Conservation (phyloP, 345 rosid genomes). For the Gossypium longicalyx region DNA sequence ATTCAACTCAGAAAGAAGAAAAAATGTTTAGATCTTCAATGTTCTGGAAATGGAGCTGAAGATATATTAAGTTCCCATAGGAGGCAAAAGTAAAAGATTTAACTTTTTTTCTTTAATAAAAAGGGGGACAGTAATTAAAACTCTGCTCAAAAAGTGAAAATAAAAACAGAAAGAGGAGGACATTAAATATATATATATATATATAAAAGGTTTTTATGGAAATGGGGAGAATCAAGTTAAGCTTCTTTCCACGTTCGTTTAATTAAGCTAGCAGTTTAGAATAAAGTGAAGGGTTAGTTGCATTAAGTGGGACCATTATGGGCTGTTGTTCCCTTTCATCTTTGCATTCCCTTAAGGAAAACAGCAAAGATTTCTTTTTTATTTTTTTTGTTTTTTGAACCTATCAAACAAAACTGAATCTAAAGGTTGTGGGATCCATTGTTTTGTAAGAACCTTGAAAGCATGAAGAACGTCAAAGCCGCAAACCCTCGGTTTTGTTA, state of each 20-base stretch:
- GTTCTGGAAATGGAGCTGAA: slow-evolving; percentile 1
- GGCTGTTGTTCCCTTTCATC: not conserved
- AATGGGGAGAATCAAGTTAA: slow-evolving; percentile 6
- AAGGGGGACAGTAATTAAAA: not conserved
- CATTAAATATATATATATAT: not conserved
- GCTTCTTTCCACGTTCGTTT: slow-evolving; percentile 1
- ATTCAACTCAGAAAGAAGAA: not conserved
- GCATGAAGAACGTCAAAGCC: not conserved
- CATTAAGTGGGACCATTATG: slow-evolving; percentile 4
- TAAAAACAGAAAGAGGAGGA: slow-evolving; percentile 7
- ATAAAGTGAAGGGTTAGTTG: slow-evolving; percentile 12
- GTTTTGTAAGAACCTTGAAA: not conserved
- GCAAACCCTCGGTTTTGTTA: not conserved
- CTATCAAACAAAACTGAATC: not conserved
- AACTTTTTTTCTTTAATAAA: not conserved
- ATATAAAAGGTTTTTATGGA: not conserved
- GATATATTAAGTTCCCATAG: slow-evolving; percentile 2
- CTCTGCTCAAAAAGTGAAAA: not conserved
- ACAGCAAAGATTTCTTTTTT: not conserved
- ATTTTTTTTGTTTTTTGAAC: not conserved
- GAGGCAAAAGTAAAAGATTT: not conserved
- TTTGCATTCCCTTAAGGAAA: slow-evolving; percentile 12
- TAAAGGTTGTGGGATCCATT: not conserved
- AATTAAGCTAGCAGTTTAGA: not conserved
- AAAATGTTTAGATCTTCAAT: not conserved